Evolutionary conservation across 441 rosid genomes (phyloP).

Genomic region (Euphorbia celastroides): DNA sequence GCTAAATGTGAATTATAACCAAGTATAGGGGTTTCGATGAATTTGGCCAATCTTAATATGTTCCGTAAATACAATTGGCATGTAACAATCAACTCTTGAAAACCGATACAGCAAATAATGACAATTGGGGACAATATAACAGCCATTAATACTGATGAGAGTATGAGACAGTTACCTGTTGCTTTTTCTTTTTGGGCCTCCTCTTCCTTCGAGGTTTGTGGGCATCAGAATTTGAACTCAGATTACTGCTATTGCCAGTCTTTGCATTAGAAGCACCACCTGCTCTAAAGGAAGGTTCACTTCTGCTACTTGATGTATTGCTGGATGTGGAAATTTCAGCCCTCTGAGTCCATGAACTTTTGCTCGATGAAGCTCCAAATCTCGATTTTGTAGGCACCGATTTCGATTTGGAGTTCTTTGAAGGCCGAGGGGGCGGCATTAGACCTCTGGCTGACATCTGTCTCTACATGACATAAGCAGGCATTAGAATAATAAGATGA

Average conservation of each 20-base stretch:
- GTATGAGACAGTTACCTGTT: constrained; percentile 34
- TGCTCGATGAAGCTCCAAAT: constrained; percentile 63
- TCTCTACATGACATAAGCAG: constrained; percentile 31
- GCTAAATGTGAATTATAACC: no score
- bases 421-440: constrained; percentile 95
- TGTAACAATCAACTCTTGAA: not conserved
- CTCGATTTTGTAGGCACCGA: constrained; percentile 40
- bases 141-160: not conserved
- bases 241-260: constrained; percentile 78
- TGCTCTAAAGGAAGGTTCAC: constrained; percentile 41
- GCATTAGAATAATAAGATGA: constrained; percentile 13
- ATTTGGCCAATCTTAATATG: no score
- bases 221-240: constrained; percentile 96
- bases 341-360: constrained; percentile 40
- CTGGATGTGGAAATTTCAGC: constrained; percentile 57
- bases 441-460: constrained; percentile 73
- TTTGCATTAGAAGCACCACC: constrained; percentile 50
- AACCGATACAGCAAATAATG: not conserved
- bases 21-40: no score
- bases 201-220: constrained; percentile 91
- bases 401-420: constrained; percentile 33
- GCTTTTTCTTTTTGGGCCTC: constrained; percentile 90
- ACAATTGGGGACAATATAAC: not conserved
- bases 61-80: not conserved
- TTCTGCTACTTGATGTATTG: constrained; percentile 63